Base-by-base conservation (phyloP, 1,284 basidiomycete genomes). In the Thecaphora frezii region DNA sequence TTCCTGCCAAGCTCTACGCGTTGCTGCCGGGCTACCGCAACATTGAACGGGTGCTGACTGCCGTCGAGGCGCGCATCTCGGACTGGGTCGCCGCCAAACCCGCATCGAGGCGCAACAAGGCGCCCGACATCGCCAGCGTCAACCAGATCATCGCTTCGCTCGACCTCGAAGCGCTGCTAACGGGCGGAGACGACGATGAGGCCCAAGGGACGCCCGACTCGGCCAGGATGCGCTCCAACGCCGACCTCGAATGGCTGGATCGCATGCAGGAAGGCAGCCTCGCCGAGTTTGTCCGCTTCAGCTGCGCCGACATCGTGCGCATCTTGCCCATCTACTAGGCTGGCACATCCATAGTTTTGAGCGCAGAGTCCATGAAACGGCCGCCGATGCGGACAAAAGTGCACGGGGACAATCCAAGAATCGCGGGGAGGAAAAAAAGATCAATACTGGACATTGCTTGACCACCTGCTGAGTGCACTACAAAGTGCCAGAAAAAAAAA, bases 101-200 rank as follows among this genome's bases (percentile, higher is more conserved):
- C 9, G 44, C 51, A 23, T 54, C 58, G 18, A 41, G 60, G 4
- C 48, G 30, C 13, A 47, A 66, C 46, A 44, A 53, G 50, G 28
- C 56, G 21, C 43, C 67, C 13, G 53, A 71, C 37, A 60, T 63
- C 60, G 51, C 28, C 26, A 47, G 53, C 18, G 47, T 74, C 40
- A 54, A 53, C 44, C 58, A 53, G 23, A 47, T 72, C 18, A 70
- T 74, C 53, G 65, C 66, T 37, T 48, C 44, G 18, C 58, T 74
- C 23, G 66, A 70, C 25, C 53, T 67, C 16, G 59, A 62, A 21
- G 44, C 57, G 19, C 55, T 72, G 19, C 61, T 74, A 12, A 57
- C 63, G 14, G 66, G 58, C 3, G 62, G 58, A 1, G 43, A 46
- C 8, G 58, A 66, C 19, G 63, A 69, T 16, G 41, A 14, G 2